Percentiles rank a stretch among this genome's conserved stretches.
These are phyloP conservation scores for Phaeosphaeriaceae sp. DNA, from an alignment of 2,329 filamentous ascomycete genomes.

Conservation along the genomic window DNA sequence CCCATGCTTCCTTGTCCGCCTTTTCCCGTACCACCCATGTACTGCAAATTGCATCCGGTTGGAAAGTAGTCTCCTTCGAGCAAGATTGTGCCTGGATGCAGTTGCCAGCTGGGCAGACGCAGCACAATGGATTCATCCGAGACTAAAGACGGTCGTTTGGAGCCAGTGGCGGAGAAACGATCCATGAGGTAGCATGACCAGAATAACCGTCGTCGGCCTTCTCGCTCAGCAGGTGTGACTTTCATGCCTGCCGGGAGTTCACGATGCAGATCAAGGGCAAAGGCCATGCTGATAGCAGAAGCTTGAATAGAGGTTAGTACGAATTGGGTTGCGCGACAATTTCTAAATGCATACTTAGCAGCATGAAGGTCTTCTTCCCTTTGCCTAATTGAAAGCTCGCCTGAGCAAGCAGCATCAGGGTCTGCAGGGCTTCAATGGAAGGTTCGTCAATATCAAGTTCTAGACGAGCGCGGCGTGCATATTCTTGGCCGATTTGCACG, in stretches of 20 bases:
- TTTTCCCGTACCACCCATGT: constrained; percentile 70
- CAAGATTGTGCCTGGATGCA: constrained; percentile 65
- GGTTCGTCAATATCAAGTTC: constrained; percentile 82
- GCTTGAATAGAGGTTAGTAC: constrained; percentile 55
- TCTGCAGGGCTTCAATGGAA: constrained; percentile 77
- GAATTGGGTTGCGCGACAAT: neutral
- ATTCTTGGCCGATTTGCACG: constrained; percentile 72
- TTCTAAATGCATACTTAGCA: constrained; percentile 66
- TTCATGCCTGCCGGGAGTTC: constrained; percentile 70
- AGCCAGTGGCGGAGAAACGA: constrained; percentile 80
- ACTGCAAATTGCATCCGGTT: constrained; percentile 76
- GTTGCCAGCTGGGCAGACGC: constrained; percentile 75
- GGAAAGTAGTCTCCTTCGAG: constrained; percentile 83
- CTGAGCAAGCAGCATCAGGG: constrained; percentile 75
- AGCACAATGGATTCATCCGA: constrained; percentile 77
- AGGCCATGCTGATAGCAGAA: constrained; percentile 79
- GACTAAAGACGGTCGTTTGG: constrained; percentile 80
- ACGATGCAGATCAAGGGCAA: constrained; percentile 80
- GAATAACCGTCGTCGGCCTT: constrained; percentile 79
- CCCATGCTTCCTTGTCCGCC: constrained; percentile 77
- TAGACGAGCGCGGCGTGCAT: constrained; percentile 70
- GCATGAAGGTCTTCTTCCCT: constrained; percentile 87
- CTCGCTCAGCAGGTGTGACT: constrained; percentile 71
- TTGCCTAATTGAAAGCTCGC: constrained; percentile 79
- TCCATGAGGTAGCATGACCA: constrained; percentile 91